Evolutionary conservation across 2,329 filamentous ascomycete genomes (phyloP).

Genomic region (Ophiosphaerella korrae): DNA sequence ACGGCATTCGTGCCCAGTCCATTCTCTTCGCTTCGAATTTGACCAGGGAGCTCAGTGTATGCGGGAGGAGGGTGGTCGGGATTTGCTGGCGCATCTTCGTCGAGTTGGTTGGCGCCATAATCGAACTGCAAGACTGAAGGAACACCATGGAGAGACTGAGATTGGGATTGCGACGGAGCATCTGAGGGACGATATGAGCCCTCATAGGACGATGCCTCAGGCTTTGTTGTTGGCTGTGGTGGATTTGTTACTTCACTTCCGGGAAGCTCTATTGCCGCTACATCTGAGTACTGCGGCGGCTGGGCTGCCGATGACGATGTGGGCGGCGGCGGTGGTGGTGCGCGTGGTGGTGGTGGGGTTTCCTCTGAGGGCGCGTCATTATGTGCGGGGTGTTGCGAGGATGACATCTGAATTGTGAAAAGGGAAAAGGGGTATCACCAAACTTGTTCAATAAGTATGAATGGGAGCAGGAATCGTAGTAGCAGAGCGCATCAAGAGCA

Average conservation of each 20-base stretch:
- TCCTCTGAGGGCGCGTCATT: conserved; percentile 20
- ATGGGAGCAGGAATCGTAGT: not conserved
- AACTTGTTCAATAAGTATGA: not conserved
- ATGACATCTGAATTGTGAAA: conserved; percentile 20
- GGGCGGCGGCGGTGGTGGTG: not conserved
- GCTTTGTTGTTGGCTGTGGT: conserved; percentile 19
- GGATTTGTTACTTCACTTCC: conserved; percentile 9
- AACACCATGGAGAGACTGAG: conserved; percentile 2
- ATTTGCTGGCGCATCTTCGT: conserved; percentile 18
- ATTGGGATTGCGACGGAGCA: conserved; percentile 8
- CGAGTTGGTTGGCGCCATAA: conserved; percentile 17
- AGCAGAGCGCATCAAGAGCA: not conserved
- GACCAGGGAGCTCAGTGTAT: conserved; percentile 50
- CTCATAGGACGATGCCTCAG: conserved; percentile 33
- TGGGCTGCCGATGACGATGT: conserved; percentile 1
- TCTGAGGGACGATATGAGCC: conserved; percentile 35
- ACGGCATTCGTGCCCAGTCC: conserved; percentile 54
- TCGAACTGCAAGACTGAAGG: conserved; percentile 15
- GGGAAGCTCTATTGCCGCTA: conserved; percentile 14
- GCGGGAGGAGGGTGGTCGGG: conserved; percentile 42
- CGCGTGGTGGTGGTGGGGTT: conserved; percentile 23
- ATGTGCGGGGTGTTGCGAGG: conserved; percentile 22
- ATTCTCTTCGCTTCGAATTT: conserved; percentile 45
- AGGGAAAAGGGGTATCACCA: conserved; percentile 5
- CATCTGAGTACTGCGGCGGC: conserved; percentile 16